These are phyloP conservation scores for Acorus gramineus DNA, from an alignment of 106 monocot species.

Conservation along the genomic window DNA sequence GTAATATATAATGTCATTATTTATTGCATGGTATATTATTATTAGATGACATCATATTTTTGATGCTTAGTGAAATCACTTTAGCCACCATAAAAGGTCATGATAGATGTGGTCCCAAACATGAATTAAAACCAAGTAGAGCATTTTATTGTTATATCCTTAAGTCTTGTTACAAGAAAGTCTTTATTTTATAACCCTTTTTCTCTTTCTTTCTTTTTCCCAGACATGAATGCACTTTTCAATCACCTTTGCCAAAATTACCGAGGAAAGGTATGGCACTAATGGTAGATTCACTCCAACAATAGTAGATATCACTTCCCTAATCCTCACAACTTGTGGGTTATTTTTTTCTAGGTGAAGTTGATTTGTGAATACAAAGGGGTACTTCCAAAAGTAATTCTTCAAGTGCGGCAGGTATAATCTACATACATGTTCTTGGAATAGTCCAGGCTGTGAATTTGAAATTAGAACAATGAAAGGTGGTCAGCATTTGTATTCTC, in stretches of 20 bases:
- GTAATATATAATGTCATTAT: no score
- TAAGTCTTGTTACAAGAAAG: background rate
- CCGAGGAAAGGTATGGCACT: constrained; percentile 68
- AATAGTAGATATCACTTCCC: no score
- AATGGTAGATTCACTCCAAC: no score
- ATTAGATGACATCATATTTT: no score
- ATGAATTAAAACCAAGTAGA: no score
- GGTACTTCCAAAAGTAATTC: constrained; percentile 72
- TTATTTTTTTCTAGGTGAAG: constrained; percentile 49
- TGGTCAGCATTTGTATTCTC: background rate
- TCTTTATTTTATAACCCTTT: background rate
- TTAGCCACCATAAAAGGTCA: no score
- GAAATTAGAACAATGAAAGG: background rate
- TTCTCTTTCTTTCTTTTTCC: constrained; percentile 1
- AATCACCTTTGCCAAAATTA: constrained; percentile 65
- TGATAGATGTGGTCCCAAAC: no score
- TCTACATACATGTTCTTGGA: background rate
- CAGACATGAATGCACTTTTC: constrained; percentile 93
- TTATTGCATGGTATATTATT: no score
- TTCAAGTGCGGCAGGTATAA: constrained; percentile 66
- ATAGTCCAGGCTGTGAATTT: background rate
- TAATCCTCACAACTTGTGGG: no score
- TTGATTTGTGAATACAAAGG: constrained; percentile 53
- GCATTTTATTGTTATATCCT: constrained; percentile 3
- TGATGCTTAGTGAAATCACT: no score